These are phyloP conservation scores for Stenocarpella maydis DNA, from an alignment of 2,329 filamentous ascomycete species.

Conservation along the genomic window DNA sequence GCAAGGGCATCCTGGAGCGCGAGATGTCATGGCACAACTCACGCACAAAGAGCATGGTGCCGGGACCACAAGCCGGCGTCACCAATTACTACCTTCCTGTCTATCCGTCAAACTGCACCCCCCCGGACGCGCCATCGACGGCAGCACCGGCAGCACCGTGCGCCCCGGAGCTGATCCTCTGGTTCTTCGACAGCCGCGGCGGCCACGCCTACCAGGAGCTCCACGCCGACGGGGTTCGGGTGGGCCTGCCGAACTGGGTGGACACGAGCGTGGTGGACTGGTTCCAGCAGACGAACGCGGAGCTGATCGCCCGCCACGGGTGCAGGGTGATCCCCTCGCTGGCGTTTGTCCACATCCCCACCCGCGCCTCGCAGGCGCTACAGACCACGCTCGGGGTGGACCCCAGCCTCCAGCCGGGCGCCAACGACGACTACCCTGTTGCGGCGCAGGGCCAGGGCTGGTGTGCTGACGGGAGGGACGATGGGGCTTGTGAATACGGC, in stretches of 20 bases:
- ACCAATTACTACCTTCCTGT: slow-evolving; percentile 46
- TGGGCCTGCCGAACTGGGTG: slow-evolving; percentile 52
- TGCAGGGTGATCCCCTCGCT: slow-evolving; percentile 52
- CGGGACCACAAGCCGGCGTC: slow-evolving; percentile 37
- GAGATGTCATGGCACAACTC: slow-evolving; percentile 40
- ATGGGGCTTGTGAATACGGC: slow-evolving; percentile 43
- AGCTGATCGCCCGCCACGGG: slow-evolving; percentile 41
- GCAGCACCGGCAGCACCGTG: slow-evolving; percentile 13
- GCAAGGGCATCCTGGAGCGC: slow-evolving; percentile 41
- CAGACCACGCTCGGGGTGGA: slow-evolving; percentile 42
- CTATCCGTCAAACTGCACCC: slow-evolving; percentile 38
- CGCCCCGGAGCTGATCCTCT: slow-evolving; percentile 54
- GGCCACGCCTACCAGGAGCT: slow-evolving; percentile 50
- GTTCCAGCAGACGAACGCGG: slow-evolving; percentile 49
- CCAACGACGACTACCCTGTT: slow-evolving; percentile 45
- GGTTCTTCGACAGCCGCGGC: slow-evolving; percentile 69
- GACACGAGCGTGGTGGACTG: slow-evolving; percentile 52
- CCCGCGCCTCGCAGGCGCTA: slow-evolving; percentile 43
- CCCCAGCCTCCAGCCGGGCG: slow-evolving; percentile 43
- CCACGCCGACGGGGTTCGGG: slow-evolving; percentile 33
- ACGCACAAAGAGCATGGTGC: slow-evolving; percentile 41
- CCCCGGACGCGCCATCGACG: no score
- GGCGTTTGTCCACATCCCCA: slow-evolving; percentile 59
- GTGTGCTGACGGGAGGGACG: slow-evolving; percentile 43
- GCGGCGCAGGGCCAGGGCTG: slow-evolving; percentile 45